Evolutionary conservation across 176 grass and related monocot species (phyloP), one percentile per base, ranked within the genome.

Genomic region (Carex parvula): DNA sequence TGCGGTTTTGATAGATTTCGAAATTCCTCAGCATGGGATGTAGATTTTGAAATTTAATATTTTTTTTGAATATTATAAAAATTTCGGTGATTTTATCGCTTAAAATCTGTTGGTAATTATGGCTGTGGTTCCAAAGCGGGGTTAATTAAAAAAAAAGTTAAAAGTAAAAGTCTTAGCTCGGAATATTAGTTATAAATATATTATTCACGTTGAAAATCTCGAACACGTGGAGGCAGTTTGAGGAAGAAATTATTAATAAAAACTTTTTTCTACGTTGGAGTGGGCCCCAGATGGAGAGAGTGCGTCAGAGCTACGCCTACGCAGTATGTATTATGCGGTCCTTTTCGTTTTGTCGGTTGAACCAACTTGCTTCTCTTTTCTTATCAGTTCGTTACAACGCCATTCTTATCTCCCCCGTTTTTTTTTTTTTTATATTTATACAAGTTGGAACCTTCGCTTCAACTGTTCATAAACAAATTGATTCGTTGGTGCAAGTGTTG

Each of bases 301-400:
- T 24, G 30, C 39, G 24, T 65, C 12, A 22, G 24, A 10, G 12
- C 11, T 6, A 32, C 62, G 8, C 62, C 62, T 63, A 11, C 26
- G 26, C 24, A 65, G 12, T 61, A 15, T 32, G 3, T 15, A 6
- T 39, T 20, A 74, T 74, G 70, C 44, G 1, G n/a, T 26, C 70
- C 70, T 75, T 74, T 74, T 26, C 7, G 64, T 42, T 55, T 14
- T 76, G 72, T 76, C 72, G 72, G 72, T 76, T 30, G 72, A 76
- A 76, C 48, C 72, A 76, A 76, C 72, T 76, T 76, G 21, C 44
- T 20, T 46, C n/a, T 42, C n/a, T 20, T 53, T 15, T 53, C 11
- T 16, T 54, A 30, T 29, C 6, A 22, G 8, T 73, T 73, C 11
- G 46, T 75, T 75, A 75, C 46, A 50, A 50, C 46, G 46, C 8